These are phyloP conservation scores for Chrysophaeum taylorii DNA, from an alignment of 352 stramenopile genomes.

Conservation along the genomic window DNA sequence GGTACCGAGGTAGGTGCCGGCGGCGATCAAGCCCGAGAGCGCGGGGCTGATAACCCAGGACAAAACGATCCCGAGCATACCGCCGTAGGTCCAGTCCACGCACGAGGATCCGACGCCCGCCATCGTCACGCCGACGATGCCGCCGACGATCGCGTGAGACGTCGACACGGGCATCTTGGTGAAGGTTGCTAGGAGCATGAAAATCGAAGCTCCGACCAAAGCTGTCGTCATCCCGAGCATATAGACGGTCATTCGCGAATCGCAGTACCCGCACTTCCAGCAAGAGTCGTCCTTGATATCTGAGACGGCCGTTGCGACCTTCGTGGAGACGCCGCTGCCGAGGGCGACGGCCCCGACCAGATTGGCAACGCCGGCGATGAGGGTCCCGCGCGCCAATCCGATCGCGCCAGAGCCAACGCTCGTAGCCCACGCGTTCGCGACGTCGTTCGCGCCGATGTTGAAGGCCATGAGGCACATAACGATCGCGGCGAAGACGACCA, in stretches of 20 bases:
- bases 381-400: slow-evolving; percentile 50
- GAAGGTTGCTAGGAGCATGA: slow-evolving; percentile 48
- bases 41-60: too few relatives aligned
- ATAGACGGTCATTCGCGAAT: slow-evolving; percentile 38
- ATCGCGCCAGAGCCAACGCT: slow-evolving; percentile 60
- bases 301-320: slow-evolving; percentile 46
- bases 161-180: slow-evolving; percentile 56
- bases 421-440: slow-evolving; percentile 67
- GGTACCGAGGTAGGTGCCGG: too few relatives aligned
- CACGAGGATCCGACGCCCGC: too few relatives aligned
- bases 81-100: too few relatives aligned
- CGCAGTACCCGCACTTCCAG: slow-evolving; percentile 15
- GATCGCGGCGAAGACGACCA: too few relatives aligned
- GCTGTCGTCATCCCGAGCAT: slow-evolving; percentile 43
- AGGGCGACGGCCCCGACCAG: slow-evolving; percentile 62
- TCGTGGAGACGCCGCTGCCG: slow-evolving; percentile 55
- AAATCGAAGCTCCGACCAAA: slow-evolving; percentile 41
- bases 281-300: slow-evolving; percentile 27
- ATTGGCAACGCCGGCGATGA: slow-evolving; percentile 61
- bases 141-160: slow-evolving; percentile 55
- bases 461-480: too few relatives aligned
- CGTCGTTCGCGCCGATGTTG: slow-evolving; percentile 63
- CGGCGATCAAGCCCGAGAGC: too few relatives aligned
- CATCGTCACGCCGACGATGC: slow-evolving; percentile 55
- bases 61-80: too few relatives aligned